Evolutionary conservation across 2,329 filamentous ascomycete species (phyloP).

Genomic region (Epichloe uncinata): DNA sequence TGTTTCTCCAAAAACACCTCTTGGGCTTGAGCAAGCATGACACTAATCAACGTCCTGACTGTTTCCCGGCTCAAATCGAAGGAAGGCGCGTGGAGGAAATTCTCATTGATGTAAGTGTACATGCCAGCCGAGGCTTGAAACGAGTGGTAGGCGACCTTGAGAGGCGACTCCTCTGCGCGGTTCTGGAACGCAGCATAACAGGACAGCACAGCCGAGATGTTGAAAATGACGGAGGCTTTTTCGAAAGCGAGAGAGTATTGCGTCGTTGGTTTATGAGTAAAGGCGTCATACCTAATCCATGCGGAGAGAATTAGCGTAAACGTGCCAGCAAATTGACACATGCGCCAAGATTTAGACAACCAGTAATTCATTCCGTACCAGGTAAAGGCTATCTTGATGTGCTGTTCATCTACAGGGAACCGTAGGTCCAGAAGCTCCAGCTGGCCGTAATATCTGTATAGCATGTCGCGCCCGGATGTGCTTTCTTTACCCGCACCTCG

Average conservation of each 20-base stretch:
- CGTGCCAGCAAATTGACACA: neutral
- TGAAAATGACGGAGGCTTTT: conserved; percentile 98
- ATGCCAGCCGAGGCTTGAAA: conserved; percentile 97
- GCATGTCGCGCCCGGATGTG: conserved; percentile 78
- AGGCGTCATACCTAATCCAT: conserved; percentile 79
- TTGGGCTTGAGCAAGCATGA: conserved; percentile 91
- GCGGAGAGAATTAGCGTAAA: neutral
- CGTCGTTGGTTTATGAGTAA: conserved; percentile 92
- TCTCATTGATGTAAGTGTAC: conserved; percentile 99
- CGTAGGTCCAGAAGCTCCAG: conserved; percentile 86
- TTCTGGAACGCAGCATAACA: conserved; percentile 92
- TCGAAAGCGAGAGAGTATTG: conserved; percentile 96
- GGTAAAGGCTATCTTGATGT: conserved; percentile 98
- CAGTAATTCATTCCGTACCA: conserved; percentile 47
- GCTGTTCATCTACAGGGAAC: conserved; percentile 95
- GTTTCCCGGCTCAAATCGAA: conserved; percentile 93
- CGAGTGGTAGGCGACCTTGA: conserved; percentile 95
- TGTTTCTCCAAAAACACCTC: conserved; percentile 98
- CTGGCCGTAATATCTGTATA: conserved; percentile 97
- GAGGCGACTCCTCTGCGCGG: conserved; percentile 76
- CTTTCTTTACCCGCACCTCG: conserved; percentile 94
- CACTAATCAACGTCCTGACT: conserved; percentile 81
- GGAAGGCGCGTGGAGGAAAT: conserved; percentile 92
- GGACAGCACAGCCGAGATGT: conserved; percentile 92
- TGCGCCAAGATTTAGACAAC: neutral